These are phyloP conservation scores for Carex myosuroides DNA, from an alignment of 176 grass and related monocot genomes.

Conservation along the genomic window DNA sequence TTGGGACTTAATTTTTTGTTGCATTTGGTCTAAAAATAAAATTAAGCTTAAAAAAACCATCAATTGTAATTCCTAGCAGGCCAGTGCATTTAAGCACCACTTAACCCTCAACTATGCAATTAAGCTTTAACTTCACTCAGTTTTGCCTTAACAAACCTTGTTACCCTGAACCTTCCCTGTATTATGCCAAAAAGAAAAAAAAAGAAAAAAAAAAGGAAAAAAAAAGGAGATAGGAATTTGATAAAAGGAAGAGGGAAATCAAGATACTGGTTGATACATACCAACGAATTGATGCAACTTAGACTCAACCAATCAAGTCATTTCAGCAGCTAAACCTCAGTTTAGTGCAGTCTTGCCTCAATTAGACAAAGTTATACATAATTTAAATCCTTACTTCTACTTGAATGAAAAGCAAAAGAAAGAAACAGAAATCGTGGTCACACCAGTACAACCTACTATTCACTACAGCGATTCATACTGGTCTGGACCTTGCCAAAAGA, in stretches of 20 bases:
- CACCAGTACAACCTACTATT: neutral
- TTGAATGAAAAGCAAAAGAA: neutral
- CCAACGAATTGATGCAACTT: neutral
- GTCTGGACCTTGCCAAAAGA: neutral
- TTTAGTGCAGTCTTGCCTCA: neutral
- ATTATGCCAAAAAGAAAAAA: neutral
- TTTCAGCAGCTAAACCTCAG: neutral
- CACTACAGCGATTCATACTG: neutral
- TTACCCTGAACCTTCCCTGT: neutral
- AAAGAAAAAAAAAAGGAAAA: too few species aligned
- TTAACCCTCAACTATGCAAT: neutral
- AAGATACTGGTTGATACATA: neutral
- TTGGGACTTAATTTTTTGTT: neutral
- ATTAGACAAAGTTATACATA: neutral
- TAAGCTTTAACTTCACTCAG: neutral
- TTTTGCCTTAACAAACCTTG: neutral
- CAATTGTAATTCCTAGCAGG: neutral
- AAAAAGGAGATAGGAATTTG: too few species aligned
- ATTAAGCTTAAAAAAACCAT: neutral
- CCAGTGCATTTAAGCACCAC: neutral
- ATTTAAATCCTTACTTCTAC: neutral
- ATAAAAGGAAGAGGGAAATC: neutral
- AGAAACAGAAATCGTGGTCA: neutral
- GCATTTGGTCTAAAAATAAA: neutral
- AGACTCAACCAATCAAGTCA: neutral